Evolutionary conservation across 1,284 basidiomycete genomes (phyloP).

Genomic region (Hymenochaete sp.): DNA sequence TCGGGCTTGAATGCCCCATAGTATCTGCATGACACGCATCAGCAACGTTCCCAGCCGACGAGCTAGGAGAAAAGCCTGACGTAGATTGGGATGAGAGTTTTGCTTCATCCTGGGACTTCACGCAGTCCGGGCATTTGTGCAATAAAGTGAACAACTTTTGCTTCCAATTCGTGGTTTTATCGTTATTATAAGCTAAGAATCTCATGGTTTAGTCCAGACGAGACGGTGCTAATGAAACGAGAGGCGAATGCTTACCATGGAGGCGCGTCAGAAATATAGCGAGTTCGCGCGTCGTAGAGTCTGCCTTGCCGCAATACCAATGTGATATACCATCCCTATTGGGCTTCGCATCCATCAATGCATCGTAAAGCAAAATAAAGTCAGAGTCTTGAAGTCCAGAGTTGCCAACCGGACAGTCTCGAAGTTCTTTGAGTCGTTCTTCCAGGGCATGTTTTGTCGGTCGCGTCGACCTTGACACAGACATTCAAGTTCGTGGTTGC

Average conservation of each 20-base stretch:
- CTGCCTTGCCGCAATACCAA: slow-evolving; percentile 64
- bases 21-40: slow-evolving; percentile 37
- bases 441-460: slow-evolving; percentile 28
- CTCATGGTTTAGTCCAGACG: too few species aligned
- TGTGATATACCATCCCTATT: slow-evolving; percentile 39
- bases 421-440: slow-evolving; percentile 40
- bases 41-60: slow-evolving; percentile 3
- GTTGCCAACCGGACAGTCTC: slow-evolving; percentile 47
- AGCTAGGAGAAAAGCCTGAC: slow-evolving; percentile 39
- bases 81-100: slow-evolving; percentile 50
- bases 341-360: slow-evolving; percentile 41
- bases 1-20: slow-evolving; percentile 50
- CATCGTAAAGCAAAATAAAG: slow-evolving; percentile 45
- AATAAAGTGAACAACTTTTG: slow-evolving; percentile 47
- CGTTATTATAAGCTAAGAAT: slow-evolving; percentile 64
- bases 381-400: slow-evolving; percentile 39
- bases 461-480: slow-evolving; percentile 3
- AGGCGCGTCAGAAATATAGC: slow-evolving; percentile 75
- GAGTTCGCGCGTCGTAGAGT: slow-evolving; percentile 43
- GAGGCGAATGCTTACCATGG: too few species aligned
- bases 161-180: slow-evolving; percentile 56
- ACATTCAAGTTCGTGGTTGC: slow-evolving; percentile 10
- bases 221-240: too few species aligned
- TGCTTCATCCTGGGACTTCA: slow-evolving; percentile 52
- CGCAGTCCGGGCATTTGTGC: slow-evolving; percentile 56